Percentiles rank a stretch among this genome's conserved stretches.
Conservation (phyloP, 805 yeast genomes). For the Candida peoriensis region DNA sequence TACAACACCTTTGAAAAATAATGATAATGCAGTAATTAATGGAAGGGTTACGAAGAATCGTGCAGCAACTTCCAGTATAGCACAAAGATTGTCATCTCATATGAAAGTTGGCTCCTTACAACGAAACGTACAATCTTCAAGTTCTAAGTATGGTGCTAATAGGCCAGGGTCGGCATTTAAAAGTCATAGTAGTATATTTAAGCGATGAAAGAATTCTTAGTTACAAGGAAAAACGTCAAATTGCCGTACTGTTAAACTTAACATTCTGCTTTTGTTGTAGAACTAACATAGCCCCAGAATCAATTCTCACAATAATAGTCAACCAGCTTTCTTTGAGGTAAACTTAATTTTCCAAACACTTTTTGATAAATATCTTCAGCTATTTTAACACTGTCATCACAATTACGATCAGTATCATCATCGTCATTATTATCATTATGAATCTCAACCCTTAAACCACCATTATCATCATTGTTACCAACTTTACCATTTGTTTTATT, state of each 20-base stretch:
- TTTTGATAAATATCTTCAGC: slow-evolving; percentile 23
- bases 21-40: background rate
- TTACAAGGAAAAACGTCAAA: background rate
- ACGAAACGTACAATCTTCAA: slow-evolving; percentile 6
- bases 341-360: slow-evolving; percentile 34
- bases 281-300: too few species aligned
- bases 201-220: too few species aligned
- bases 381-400: too few species aligned
- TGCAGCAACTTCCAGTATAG: slow-evolving; percentile 20
- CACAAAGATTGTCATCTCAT: slow-evolving; percentile 21
- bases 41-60: slow-evolving; percentile 9
- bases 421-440: slow-evolving; percentile 10
- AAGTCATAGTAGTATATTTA: slow-evolving; percentile 11
- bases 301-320: slow-evolving; percentile 35
- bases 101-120: slow-evolving; percentile 20
- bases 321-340: slow-evolving; percentile 41
- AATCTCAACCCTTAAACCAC: slow-evolving; percentile 18
- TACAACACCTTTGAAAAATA: background rate
- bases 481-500: slow-evolving; percentile 6
- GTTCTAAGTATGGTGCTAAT: background rate
- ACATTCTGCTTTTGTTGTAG: too few species aligned
- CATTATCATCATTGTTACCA: slow-evolving; percentile 24
- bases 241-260: too few species aligned
- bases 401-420: slow-evolving; percentile 1
- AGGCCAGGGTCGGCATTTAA: slow-evolving; percentile 19